phyloP scores from a whole-genome alignment of 2,329 filamentous ascomycete species.

The Ophiocordyceps polyrhachis-furcata region DNA sequence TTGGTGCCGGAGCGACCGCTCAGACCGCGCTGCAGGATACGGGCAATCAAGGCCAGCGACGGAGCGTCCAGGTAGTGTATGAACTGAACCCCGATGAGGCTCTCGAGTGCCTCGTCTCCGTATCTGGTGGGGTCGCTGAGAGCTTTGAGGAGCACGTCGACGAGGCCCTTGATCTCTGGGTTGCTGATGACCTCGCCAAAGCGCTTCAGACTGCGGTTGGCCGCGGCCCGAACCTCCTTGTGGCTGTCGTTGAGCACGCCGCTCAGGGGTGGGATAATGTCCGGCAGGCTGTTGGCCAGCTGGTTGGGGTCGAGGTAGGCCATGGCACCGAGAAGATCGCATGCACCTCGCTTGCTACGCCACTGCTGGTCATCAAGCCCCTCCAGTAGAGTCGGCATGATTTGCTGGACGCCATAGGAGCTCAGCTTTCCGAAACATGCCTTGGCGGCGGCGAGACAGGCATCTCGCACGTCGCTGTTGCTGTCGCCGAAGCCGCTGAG shows the following conservation, averaged over 20 bases:
- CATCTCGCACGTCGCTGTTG: conserved; percentile 77
- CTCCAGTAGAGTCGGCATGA: conserved; percentile 76
- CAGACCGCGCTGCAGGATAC: conserved; percentile 84
- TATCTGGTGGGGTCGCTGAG: conserved; percentile 95
- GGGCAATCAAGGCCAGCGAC: conserved; percentile 82
- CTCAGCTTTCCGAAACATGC: conserved; percentile 84
- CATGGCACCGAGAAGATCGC: conserved; percentile 93
- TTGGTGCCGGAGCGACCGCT: conserved; percentile 87
- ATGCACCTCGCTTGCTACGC: conserved; percentile 97
- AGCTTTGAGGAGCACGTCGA: conserved; percentile 82
- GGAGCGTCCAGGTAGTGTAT: conserved; percentile 97
- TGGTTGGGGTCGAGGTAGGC: conserved; percentile 95
- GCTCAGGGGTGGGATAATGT: conserved; percentile 92
- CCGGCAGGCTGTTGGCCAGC: conserved; percentile 74
- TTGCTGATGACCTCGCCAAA: conserved; percentile 98
- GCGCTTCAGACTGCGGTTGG: conserved; percentile 89
- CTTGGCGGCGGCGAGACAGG: conserved; percentile 82
- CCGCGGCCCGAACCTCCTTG: conserved; percentile 83
- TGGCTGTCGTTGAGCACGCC: conserved; percentile 92
- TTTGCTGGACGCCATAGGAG: conserved; percentile 89
- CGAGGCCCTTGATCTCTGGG: conserved; percentile 85
- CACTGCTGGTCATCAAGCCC: conserved; percentile 91
- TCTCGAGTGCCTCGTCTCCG: conserved; percentile 84
- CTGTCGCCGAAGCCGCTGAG: conserved; percentile 77
- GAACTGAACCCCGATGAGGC: conserved; percentile 95